phyloP scores from a whole-genome alignment of 177 flowering plant species.

The Vitis hybrid region DNA sequence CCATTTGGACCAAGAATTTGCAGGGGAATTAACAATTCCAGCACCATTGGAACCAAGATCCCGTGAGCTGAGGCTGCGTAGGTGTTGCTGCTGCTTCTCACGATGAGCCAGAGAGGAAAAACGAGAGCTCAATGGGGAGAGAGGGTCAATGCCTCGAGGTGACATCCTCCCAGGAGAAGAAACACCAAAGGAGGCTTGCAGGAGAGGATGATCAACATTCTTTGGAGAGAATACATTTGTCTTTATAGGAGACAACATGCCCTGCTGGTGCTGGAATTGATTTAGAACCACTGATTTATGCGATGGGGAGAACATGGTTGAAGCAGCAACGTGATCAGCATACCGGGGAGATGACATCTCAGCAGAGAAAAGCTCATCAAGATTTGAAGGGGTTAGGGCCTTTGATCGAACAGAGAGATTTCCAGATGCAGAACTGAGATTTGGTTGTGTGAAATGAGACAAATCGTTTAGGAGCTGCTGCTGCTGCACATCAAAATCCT shows the following conservation, averaged over 20 bases:
- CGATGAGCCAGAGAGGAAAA: conserved; percentile 38
- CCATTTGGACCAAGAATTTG: conserved; percentile 57
- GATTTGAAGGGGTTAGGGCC: conserved; percentile 47
- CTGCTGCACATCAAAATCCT: conserved; percentile 33
- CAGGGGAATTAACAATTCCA: conserved; percentile 38
- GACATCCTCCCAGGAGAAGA: conserved; percentile 54
- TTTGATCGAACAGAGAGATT: conserved; percentile 35
- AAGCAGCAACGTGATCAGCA: conserved; percentile 26
- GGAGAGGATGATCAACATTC: conserved; percentile 37
- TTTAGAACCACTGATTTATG: conserved; percentile 45
- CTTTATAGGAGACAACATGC: conserved; percentile 46
- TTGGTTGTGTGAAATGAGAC: conserved; percentile 29
- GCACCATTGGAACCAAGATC: conserved; percentile 37
- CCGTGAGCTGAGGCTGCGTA: conserved; percentile 46
- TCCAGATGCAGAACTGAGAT: conserved; percentile 17
- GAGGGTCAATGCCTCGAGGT: conserved; percentile 40
- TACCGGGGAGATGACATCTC: conserved; percentile 52
- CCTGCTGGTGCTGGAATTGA: conserved; percentile 49
- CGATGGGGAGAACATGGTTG: conserved; percentile 42
- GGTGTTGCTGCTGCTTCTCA: conserved; percentile 43
- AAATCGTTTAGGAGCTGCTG: conserved; percentile 42
- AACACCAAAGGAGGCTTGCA: conserved; percentile 41
- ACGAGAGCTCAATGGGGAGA: conserved; percentile 42
- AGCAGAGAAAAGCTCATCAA: conserved; percentile 49
- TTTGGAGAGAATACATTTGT: conserved; percentile 44